Evolutionary conservation across 495 filamentous ascomycete genomes (phyloP), one percentile per base, ranked within the genome.

Genomic region (Pyrenula massariospora): DNA sequence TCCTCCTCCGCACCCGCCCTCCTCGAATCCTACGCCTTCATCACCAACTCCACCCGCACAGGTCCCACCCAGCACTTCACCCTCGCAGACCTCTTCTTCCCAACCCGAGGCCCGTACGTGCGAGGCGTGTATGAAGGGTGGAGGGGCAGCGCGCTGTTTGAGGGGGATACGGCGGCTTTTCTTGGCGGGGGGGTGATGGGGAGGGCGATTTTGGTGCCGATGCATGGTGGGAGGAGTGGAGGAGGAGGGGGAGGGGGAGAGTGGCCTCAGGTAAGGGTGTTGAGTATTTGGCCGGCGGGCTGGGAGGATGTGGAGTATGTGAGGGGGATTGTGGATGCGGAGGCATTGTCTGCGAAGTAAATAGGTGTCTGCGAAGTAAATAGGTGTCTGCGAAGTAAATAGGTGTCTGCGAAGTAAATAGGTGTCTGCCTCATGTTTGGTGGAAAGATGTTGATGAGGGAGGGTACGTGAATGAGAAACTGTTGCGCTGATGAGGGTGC

Each of bases 241-340:
- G 57, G 47, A 2, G 55, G n/a, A 50, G 58, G 57, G 15, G 59
- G 50, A 52, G 19, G 22, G 50, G 50, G n/a, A 20, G 50, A 20
- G 5, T 19, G 8, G n/a, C 50, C 50, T 52, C 5, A 8, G 50
- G 22, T 66, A 56, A 56, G 48, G 20, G 56, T 66, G 10, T 52
- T 65, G 48, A 66, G 57, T 52, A 54, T 66, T 11, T 66, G 64
- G 64, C 54, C 57, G 53, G 64, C 57, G 20, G 48, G 52, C 42
- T 63, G 58, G 60, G 64, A 65, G 15, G 64, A 66, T 54, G 57
- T 66, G 1, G 63, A 42, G n/a, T 48, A 58, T 31, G 62, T 57
- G 11, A 62, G 64, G 58, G 60, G 63, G 21, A 58, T 63, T 52
- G 54, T 57, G 52, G 60, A 59, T 49, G 49, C 24, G 2, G 63